A percentile compares a stretch with the other conserved stretches of the same genome.
phyloP scores from a whole-genome alignment of 2,329 filamentous ascomycete genomes.

The Thelonectria rubi region DNA sequence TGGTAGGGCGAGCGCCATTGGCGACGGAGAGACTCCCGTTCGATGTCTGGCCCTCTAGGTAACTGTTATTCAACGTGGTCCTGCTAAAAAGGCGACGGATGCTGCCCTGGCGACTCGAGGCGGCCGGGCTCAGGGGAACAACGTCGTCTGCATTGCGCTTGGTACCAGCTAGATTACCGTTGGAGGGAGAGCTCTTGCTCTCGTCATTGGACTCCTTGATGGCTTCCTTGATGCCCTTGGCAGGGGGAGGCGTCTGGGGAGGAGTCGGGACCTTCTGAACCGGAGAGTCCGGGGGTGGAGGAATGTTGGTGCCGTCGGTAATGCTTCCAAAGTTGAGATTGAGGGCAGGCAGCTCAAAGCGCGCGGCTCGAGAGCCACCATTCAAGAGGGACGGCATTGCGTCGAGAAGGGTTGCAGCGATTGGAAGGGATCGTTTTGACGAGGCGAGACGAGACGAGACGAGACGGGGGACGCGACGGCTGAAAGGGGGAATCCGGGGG shows the following conservation, averaged over 20 bases:
- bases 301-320: slow-evolving; percentile 69
- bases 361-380: slow-evolving; percentile 43
- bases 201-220: slow-evolving; percentile 36
- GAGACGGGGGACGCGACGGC: slow-evolving; percentile 25
- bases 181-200: slow-evolving; percentile 43
- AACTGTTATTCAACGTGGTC: slow-evolving; percentile 62
- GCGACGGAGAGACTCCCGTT: slow-evolving; percentile 48
- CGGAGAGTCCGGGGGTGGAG: slow-evolving; percentile 65
- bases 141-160: slow-evolving; percentile 63
- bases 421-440: slow-evolving; percentile 30
- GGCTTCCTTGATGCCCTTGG: slow-evolving; percentile 35
- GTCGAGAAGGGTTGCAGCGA: slow-evolving; percentile 17
- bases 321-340: slow-evolving; percentile 67
- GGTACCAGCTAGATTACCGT: slow-evolving; percentile 56
- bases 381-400: slow-evolving; percentile 47
- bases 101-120: slow-evolving; percentile 63
- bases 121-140: slow-evolving; percentile 60
- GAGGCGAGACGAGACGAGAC: slow-evolving; percentile 11
- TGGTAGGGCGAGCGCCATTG: slow-evolving; percentile 55
- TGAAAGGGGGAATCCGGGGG: slow-evolving; percentile 26
- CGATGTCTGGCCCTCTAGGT: slow-evolving; percentile 58
- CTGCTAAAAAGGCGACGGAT: slow-evolving; percentile 67
- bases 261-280: slow-evolving; percentile 58
- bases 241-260: slow-evolving; percentile 48
- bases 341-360: slow-evolving; percentile 67